Evolutionary conservation across 1,284 basidiomycete species (phyloP).

Genomic region (Trichosporon sp.): DNA sequence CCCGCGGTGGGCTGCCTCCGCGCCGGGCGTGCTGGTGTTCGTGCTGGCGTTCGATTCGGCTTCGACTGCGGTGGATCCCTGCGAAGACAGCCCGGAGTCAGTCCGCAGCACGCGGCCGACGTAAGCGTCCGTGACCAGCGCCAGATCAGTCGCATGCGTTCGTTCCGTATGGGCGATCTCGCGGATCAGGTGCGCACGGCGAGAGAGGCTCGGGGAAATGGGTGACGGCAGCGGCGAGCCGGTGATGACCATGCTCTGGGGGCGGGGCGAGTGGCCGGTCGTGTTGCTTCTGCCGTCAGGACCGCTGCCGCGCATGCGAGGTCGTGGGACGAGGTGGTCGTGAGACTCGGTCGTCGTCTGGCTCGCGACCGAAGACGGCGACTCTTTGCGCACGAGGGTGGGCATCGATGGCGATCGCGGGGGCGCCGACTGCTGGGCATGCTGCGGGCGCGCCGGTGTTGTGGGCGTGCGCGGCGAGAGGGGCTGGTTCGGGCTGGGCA

Average conservation of each 20-base stretch:
- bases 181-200: conserved; percentile 74
- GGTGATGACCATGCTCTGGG: conserved; percentile 17
- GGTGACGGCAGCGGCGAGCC: conserved; percentile 13
- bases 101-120: conserved; percentile 50
- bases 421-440: neutral
- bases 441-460: conserved; percentile 4
- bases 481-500: neutral
- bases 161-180: conserved; percentile 80
- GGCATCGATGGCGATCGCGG: conserved; percentile 17
- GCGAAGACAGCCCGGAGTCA: conserved; percentile 25
- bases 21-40: neutral
- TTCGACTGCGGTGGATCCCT: conserved; percentile 10
- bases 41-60: conserved; percentile 12
- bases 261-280: conserved; percentile 1
- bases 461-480: conserved; percentile 10
- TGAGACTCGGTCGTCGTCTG: neutral
- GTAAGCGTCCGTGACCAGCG: conserved; percentile 76
- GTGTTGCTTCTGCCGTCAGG: neutral
- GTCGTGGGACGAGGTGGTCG: neutral
- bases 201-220: conserved; percentile 51
- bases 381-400: conserved; percentile 1
- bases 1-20: neutral
- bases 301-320: neutral
- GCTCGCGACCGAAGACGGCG: neutral
- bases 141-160: conserved; percentile 81